Evolutionary conservation across 768 basidiomycete species (phyloP).

Genomic region (Termitomyces sp.): DNA sequence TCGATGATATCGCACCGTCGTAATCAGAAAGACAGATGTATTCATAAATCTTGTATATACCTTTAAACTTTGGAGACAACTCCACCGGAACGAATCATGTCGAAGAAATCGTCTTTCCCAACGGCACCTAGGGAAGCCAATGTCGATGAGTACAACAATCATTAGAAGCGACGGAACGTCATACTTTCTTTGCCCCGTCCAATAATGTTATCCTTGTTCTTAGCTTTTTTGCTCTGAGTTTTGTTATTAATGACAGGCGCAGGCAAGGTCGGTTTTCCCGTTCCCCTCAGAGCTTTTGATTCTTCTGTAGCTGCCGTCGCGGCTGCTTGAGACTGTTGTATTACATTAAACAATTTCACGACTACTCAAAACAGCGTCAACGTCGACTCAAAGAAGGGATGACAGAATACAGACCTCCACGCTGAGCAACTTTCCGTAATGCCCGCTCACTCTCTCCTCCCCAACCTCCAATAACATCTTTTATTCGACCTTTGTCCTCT

Average conservation of each 20-base stretch:
- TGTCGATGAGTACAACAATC: conserved; percentile 1
- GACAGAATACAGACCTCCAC: conserved; percentile 53
- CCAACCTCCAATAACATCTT: conserved; percentile 83
- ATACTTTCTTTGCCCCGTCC: conserved; percentile 55
- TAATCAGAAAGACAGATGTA: background rate
- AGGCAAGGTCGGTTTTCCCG: conserved; percentile 67
- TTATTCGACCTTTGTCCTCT: conserved; percentile 62
- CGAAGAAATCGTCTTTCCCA: conserved; percentile 72
- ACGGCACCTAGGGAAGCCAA: conserved; percentile 36
- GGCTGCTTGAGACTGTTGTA: conserved; percentile 73
- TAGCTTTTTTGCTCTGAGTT: conserved; percentile 36
- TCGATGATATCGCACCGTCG: conserved; percentile 7
- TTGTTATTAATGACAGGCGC: conserved; percentile 54
- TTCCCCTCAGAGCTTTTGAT: conserved; percentile 56
- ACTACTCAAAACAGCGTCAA: conserved; percentile 33
- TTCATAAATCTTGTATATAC: background rate
- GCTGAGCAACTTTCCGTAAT: conserved; percentile 77
- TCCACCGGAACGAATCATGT: conserved; percentile 78
- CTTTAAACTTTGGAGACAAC: conserved; percentile 64
- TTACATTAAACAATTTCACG: conserved; percentile 82
- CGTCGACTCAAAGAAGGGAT: background rate
- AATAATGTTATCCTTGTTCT: conserved; percentile 47
- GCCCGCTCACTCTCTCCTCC: conserved; percentile 76
- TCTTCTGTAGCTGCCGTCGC: conserved; percentile 48
- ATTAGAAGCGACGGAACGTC: conserved; percentile 13